Evolutionary conservation across 208 protist species (phyloP), one percentile per base, ranked within the genome.

Genomic region (Naegleria lovaniensis): DNA sequence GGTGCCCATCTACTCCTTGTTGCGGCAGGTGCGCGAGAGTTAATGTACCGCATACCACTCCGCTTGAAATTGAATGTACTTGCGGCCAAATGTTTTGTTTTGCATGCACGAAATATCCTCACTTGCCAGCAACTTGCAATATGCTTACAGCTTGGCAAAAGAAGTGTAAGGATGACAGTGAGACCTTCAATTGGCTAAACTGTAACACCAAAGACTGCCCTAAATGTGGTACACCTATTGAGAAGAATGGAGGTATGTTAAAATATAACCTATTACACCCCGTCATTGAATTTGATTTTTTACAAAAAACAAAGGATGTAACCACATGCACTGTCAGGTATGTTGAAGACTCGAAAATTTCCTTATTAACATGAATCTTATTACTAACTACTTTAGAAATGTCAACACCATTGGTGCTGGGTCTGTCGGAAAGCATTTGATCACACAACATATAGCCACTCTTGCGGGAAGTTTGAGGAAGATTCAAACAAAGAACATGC

Each of bases 201-300:
- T 89, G 87, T 9, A 94, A 93, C 88, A 97, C 96, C 15, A 96
- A 97, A 90, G 92, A 48, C 33, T 97, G 96, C 89, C 95, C 95
- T 0, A 93, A 94, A 83, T 97, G 95, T 90, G 67, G 92, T 22
- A 92, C 88, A 1, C 86, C 92, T 22, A 98, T 98, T 43, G 94
- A 98, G 91, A 98, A 98, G 92, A 97, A 96, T 89, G 94, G 93
- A 9, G 97, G 97, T 39, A 48, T 9, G 43, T 48, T 9, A 48
- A 9, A 97, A 96, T 92, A 97, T 48, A 48, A 9, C 43, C n/a
- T n/a, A n/a, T n/a, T n/a, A n/a, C n/a, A n/a, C n/a, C n/a, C n/a
- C n/a, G n/a, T n/a, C n/a, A n/a, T n/a, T n/a, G n/a, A n/a, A n/a
- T n/a, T n/a, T n/a, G n/a, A n/a, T n/a, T n/a, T n/a, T n/a, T n/a